Evolutionary conservation across 2,329 filamentous ascomycete genomes (phyloP), one percentile per base, ranked within the genome.

Genomic region (Neofusicoccum ribis): DNA sequence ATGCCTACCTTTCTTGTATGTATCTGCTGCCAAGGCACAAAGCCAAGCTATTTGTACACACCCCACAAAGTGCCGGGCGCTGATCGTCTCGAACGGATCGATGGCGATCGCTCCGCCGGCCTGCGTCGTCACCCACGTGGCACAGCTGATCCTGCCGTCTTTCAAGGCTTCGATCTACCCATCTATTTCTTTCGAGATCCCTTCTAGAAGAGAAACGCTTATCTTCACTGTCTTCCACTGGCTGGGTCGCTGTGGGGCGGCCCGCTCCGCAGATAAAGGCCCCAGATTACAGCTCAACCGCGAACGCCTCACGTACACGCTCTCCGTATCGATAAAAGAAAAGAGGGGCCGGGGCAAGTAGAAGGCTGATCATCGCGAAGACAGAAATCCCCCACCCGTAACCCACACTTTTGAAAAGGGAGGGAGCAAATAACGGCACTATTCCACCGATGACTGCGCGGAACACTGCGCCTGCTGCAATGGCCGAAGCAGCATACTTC

Each of bases 371-470:
- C 61, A 85, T 84, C 1, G 72, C 82, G 69, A 84, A 84, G 1
- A 82, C 73, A 31, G 76, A 79, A n/a, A 83, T 78, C 1, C 81
- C 81, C 81, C 82, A 84, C 2, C 82, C 82, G 67, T 83, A 80
- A 0, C 82, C 82, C 8, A 83, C 46, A 14, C 71, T 75, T 1
- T 82, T 76, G 58, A 83, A 80, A 47, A 84, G 65, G 0, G 65
- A 66, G 0, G 81, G 80, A 3, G 80, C 81, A 54, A 82, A 74
- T 3, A 84, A 69, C 0, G 82, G 82, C 23, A 84, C 74, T 0
- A 83, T 69, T 5, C 81, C 82, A 4, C 82, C 82, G 15, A 83
- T 70, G 1, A 84, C 44, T 52, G 76, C 78, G 20, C 82, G 71
- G 62, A 84, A 83, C 0, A 83, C 77, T 0, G 81, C 78, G 0